Conservation (phyloP, 2,329 filamentous ascomycete genomes). For the Alternaria postmessia region DNA sequence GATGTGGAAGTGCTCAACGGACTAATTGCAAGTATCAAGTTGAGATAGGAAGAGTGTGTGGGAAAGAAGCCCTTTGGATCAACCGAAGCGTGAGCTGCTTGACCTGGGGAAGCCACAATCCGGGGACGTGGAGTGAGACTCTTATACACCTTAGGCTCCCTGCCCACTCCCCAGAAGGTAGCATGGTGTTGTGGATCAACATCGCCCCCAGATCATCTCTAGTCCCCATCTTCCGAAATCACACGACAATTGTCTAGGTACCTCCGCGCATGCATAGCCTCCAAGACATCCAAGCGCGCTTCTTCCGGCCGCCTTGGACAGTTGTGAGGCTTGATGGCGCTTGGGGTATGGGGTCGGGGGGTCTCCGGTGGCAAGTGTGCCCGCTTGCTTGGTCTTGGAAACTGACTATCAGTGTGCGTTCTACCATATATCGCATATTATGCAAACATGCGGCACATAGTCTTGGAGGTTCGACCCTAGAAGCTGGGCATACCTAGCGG, state of each 20-base stretch:
- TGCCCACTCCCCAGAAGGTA: background rate
- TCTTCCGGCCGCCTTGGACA: constrained; percentile 35
- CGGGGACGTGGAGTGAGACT: constrained; percentile 26
- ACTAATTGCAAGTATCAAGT: background rate
- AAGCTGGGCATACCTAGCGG: constrained; percentile 25
- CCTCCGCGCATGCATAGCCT: constrained; percentile 25
- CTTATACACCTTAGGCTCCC: constrained; percentile 26
- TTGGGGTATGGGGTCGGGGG: constrained; percentile 15
- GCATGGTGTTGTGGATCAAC: background rate
- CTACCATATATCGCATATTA: constrained; percentile 9
- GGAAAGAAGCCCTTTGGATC: constrained; percentile 25
- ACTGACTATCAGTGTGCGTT: constrained; percentile 2
- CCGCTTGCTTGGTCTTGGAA: constrained; percentile 11
- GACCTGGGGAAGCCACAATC: constrained; percentile 37
- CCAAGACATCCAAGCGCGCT: constrained; percentile 34
- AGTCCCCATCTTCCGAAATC: constrained; percentile 23
- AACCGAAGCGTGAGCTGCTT: constrained; percentile 28
- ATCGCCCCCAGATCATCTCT: constrained; percentile 9
- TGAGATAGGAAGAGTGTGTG: constrained; percentile 10
- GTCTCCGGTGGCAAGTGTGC: constrained; percentile 20
- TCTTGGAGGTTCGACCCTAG: constrained; percentile 16
- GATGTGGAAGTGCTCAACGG: background rate
- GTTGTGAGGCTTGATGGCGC: constrained; percentile 20
- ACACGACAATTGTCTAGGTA: constrained; percentile 14
- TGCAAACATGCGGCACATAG: constrained; percentile 20